Conservation (phyloP, 2,329 filamentous ascomycete species). For the Whalleya microplaca region DNA sequence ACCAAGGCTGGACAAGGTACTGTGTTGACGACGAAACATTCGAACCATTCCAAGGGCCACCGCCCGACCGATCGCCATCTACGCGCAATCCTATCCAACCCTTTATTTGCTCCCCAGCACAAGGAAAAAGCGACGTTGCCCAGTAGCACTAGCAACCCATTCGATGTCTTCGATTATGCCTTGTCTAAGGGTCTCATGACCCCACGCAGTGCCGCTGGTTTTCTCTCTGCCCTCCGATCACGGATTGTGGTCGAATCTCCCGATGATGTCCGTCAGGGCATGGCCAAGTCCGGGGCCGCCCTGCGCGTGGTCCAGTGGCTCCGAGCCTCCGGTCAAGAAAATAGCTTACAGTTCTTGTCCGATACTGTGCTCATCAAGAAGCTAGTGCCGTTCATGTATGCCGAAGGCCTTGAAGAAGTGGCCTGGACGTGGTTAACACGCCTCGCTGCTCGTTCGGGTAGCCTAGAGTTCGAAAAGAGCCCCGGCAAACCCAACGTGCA, state of each 20-base stretch:
- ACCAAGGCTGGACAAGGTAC: background rate
- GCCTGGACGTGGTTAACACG: conserved; percentile 57
- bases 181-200: conserved; percentile 62
- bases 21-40: conserved; percentile 12
- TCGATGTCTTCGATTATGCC: conserved; percentile 60
- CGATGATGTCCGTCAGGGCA: conserved; percentile 37
- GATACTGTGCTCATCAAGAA: conserved; percentile 42
- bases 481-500: conserved; percentile 17
- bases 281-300: conserved; percentile 50
- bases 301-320: conserved; percentile 58
- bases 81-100: conserved; percentile 60
- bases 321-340: conserved; percentile 52
- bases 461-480: conserved; percentile 27
- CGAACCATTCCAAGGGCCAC: conserved; percentile 23
- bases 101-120: conserved; percentile 50
- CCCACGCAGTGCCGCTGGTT: conserved; percentile 55
- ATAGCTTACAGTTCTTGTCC: conserved; percentile 49
- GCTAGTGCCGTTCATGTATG: conserved; percentile 55
- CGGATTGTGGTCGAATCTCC: conserved; percentile 42
- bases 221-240: conserved; percentile 52
- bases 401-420: conserved; percentile 54
- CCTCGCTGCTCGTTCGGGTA: conserved; percentile 31
- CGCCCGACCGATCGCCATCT: conserved; percentile 55
- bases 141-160: conserved; percentile 45
- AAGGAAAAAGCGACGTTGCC: conserved; percentile 10